Evolutionary conservation across 192 early-diverging fungal species (phyloP).

Genomic region (Globomyces pollinis-pini): DNA sequence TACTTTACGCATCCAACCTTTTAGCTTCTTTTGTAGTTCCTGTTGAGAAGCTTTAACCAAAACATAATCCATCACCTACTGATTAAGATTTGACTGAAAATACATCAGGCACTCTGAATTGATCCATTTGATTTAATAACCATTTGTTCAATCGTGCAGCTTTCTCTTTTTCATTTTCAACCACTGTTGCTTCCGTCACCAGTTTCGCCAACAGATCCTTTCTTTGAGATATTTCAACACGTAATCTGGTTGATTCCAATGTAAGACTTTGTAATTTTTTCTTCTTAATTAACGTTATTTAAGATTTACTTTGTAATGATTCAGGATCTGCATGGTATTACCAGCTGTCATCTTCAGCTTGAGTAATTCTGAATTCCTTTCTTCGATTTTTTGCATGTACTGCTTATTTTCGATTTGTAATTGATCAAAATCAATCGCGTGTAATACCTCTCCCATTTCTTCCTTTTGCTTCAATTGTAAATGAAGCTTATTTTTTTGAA

Average conservation of each 20-base stretch:
- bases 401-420: constrained; percentile 61
- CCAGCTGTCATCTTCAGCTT: constrained; percentile 59
- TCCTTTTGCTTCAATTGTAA: constrained; percentile 61
- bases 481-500: constrained; percentile 55
- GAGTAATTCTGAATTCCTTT: constrained; percentile 51
- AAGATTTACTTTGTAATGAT: constrained; percentile 49
- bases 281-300: constrained; percentile 19
- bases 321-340: constrained; percentile 51
- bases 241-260: constrained; percentile 31
- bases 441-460: constrained; percentile 61
- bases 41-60: constrained; percentile 38
- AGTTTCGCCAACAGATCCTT: constrained; percentile 42
- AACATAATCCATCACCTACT: constrained; percentile 49
- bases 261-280: constrained; percentile 41
- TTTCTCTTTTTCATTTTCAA: constrained; percentile 31
- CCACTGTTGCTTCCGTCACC: constrained; percentile 27
- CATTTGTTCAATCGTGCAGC: constrained; percentile 24
- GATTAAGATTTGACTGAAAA: not conserved
- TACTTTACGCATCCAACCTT: constrained; percentile 49
- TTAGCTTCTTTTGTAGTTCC: constrained; percentile 42
- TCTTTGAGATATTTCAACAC: constrained; percentile 36
- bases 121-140: constrained; percentile 34
- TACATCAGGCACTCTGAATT: constrained; percentile 46
- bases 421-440: constrained; percentile 62
- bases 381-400: constrained; percentile 56